Conservation (phyloP, 805 yeast genomes). For the Hanseniaspora jakobsenii region DNA sequence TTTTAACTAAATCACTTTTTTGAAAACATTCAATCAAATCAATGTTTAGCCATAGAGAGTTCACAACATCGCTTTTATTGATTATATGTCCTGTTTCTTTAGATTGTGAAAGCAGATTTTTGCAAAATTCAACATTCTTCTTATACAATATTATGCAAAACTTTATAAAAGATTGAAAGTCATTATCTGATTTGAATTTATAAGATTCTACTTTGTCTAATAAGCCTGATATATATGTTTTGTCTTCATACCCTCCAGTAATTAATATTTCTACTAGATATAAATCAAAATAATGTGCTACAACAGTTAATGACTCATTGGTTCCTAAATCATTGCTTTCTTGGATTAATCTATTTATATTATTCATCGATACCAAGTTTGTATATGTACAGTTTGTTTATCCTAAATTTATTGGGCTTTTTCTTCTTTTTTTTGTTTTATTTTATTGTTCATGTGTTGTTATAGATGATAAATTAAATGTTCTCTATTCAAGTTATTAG, state of each 20-base stretch:
- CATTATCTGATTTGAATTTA: constrained; percentile 4
- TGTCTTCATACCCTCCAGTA: constrained; percentile 42
- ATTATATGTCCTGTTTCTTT: background rate
- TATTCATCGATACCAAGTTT: background rate
- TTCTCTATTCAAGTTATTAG: too few species aligned
- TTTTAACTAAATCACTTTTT: background rate
- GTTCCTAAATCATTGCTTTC: constrained; percentile 2
- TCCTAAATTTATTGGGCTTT: too few species aligned
- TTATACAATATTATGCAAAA: constrained; percentile 5
- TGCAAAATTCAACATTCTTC: constrained; percentile 23
- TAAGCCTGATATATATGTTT: constrained; percentile 44
- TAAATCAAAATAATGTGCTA: constrained; percentile 31
- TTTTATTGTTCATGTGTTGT: too few species aligned
- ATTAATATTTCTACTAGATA: constrained; percentile 67
- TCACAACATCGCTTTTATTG: background rate
- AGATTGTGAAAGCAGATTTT: constrained; percentile 36
- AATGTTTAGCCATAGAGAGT: constrained; percentile 13
- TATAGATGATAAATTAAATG: too few species aligned
- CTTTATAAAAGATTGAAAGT: constrained; percentile 6
- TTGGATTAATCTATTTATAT: constrained; percentile 2
- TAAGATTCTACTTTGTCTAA: constrained; percentile 65
- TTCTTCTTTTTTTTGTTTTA: too few species aligned
- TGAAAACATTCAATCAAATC: constrained; percentile 5
- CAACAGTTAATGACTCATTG: constrained; percentile 17
- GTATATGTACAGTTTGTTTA: too few species aligned